Evolutionary conservation across 768 basidiomycete species (phyloP), one percentile per base, ranked within the genome.

Genomic region (Gloeostereum incarnatum): DNA sequence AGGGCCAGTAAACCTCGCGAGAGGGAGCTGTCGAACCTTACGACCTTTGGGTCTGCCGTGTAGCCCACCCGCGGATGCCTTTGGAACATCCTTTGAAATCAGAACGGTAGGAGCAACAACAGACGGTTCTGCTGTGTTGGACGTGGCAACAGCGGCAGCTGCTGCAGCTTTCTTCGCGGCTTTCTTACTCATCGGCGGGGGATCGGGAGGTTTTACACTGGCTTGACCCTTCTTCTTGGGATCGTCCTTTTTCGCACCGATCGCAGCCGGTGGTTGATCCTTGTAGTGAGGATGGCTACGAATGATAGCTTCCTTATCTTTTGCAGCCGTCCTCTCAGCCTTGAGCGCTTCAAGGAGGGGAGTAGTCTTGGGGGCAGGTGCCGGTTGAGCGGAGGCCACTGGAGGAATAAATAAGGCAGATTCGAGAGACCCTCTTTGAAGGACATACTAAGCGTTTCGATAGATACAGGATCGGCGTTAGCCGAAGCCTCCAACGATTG

Each of bases 341-440:
- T 90, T 88, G 45, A 98, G 78, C 1, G 92, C 89, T 53, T 94
- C 93, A 33, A 99, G 76, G 16, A 98, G 73, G 0, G 94, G 94
- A 0, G 94, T 96, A 0, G 85, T 82, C 45, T 81, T 92, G 2
- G 87, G 85, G 31, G 62, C 67, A 1, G 73, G 63, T 0, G 70
- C 59, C 1, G 73, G 67, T 45, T 79, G 78, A 8, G 66, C 68
- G 3, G 81, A 70, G 0, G 81, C 76, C 46, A 85, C 86, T 88
- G 40, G 4, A 37, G 19, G 27, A 21, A 17, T 36, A 19, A 24
- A 33, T 35, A 40, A 17, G 14, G 1, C 23, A 29, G n/a, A n/a
- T n/a, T n/a, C n/a, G n/a, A n/a, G n/a, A n/a, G n/a, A n/a, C n/a
- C n/a, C n/a, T n/a, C n/a, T 25, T 17, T 18, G 19, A 13, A 34